phyloP scores from a whole-genome alignment of 2,329 filamentous ascomycete species.

The Aspergillus sp. region DNA sequence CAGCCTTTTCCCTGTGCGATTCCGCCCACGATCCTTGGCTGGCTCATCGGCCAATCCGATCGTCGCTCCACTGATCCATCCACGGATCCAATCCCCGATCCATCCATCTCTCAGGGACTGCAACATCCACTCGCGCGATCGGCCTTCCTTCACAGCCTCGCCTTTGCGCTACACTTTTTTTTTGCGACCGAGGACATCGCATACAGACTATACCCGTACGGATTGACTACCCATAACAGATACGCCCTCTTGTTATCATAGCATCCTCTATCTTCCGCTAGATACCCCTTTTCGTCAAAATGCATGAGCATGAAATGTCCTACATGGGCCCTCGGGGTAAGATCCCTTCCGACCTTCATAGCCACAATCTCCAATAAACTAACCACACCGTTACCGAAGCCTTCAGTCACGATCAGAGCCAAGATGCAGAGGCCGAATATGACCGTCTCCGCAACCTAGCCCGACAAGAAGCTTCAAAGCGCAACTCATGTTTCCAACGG shows the following conservation, averaged over 20 bases:
- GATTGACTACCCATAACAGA: neutral
- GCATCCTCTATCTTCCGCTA: neutral
- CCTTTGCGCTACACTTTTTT: neutral
- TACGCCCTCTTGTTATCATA: neutral
- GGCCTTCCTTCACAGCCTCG: neutral
- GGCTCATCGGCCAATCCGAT: conserved; percentile 3
- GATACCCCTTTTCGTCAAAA: conserved; percentile 15
- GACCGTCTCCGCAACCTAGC: conserved; percentile 85
- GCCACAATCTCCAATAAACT: conserved; percentile 3
- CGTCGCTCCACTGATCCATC: conserved; percentile 10
- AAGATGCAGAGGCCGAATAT: conserved; percentile 79
- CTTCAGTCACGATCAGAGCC: conserved; percentile 71
- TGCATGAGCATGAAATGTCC: conserved; percentile 49
- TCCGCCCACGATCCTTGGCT: conserved; percentile 6
- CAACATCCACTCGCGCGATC: neutral
- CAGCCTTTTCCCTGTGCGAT: neutral
- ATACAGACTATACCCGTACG: neutral
- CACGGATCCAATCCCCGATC: conserved; percentile 16
- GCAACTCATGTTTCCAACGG: conserved; percentile 73
- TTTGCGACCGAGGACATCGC: neutral
- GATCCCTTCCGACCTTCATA: conserved; percentile 11
- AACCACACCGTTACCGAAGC: conserved; percentile 50
- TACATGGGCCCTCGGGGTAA: conserved; percentile 44
- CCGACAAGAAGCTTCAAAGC: conserved; percentile 76
- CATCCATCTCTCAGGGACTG: conserved; percentile 10